Percentiles rank a stretch among this genome's conserved stretches.
Conservation (phyloP, 2,329 filamentous ascomycete genomes). For the Xylaria sp. region DNA sequence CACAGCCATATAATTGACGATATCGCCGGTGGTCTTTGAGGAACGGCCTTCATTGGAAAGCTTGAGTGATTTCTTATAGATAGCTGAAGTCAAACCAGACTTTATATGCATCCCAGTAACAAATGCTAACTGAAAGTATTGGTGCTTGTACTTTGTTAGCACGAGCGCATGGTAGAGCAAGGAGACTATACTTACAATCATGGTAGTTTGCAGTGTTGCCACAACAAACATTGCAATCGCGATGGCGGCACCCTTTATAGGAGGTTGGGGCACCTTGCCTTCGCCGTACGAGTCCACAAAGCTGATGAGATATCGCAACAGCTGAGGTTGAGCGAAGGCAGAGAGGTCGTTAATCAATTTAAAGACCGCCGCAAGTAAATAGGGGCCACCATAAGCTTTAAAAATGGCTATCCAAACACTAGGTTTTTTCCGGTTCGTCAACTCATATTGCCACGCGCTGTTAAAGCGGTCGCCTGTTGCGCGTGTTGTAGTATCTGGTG, state of each 20-base stretch:
- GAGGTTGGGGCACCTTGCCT: conserved; percentile 73
- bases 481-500: conserved; percentile 81
- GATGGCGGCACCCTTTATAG: conserved; percentile 86
- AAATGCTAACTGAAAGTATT: conserved; percentile 96
- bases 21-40: conserved; percentile 92
- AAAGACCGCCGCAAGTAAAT: conserved; percentile 82
- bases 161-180: neutral
- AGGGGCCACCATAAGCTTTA: conserved; percentile 85
- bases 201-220: conserved; percentile 86
- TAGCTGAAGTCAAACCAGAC: conserved; percentile 86
- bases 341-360: conserved; percentile 89
- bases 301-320: conserved; percentile 83
- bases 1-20: conserved; percentile 99
- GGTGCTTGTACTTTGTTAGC: conserved; percentile 66
- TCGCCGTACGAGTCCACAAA: conserved; percentile 82
- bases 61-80: conserved; percentile 90
- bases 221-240: conserved; percentile 92
- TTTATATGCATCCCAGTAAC: conserved; percentile 98
- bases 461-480: conserved; percentile 77
- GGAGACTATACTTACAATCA: conserved; percentile 63
- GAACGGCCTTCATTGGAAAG: conserved; percentile 93
- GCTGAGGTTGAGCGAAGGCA: conserved; percentile 90
- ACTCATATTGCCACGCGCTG: conserved; percentile 79
- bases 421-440: conserved; percentile 75
- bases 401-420: conserved; percentile 90